A percentile compares a stretch with the other conserved stretches of the same genome.
These are phyloP conservation scores for Cordyceps farinosa DNA, from an alignment of 2,329 filamentous ascomycete species.

Conservation along the genomic window DNA sequence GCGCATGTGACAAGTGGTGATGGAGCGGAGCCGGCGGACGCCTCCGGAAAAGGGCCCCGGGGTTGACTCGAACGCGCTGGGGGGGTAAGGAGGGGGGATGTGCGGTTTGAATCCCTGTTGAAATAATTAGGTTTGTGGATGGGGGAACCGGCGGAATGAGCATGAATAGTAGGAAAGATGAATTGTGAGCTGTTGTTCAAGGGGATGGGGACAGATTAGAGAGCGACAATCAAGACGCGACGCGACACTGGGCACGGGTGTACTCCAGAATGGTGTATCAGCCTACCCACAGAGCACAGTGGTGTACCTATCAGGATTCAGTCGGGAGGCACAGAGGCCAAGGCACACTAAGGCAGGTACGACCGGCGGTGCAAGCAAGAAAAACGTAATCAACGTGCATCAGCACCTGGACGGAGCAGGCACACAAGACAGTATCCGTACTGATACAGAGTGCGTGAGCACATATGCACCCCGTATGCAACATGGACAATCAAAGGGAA, in stretches of 20 bases:
- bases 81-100: conserved; percentile 1
- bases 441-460: too few relatives aligned
- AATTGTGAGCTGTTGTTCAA: not conserved
- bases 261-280: too few relatives aligned
- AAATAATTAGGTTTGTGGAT: not conserved
- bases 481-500: not conserved
- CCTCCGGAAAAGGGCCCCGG: conserved; percentile 14
- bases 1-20: conserved; percentile 9
- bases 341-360: conserved; percentile 11
- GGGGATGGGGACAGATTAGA: too few relatives aligned
- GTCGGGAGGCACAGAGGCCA: not conserved
- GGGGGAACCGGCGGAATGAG: too few relatives aligned
- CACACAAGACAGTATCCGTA: not conserved
- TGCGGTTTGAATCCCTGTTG: not conserved
- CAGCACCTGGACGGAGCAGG: not conserved
- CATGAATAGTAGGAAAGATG: not conserved
- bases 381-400: not conserved
- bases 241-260: too few relatives aligned
- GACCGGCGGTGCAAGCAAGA: not conserved
- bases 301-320: too few relatives aligned
- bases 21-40: conserved; percentile 2
- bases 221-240: too few relatives aligned
- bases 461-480: not conserved
- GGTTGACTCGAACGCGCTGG: conserved; percentile 3
- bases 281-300: too few relatives aligned